These are phyloP conservation scores for Calonectria pseudoturangicola DNA, from an alignment of 2,329 filamentous ascomycete genomes.

Conservation along the genomic window DNA sequence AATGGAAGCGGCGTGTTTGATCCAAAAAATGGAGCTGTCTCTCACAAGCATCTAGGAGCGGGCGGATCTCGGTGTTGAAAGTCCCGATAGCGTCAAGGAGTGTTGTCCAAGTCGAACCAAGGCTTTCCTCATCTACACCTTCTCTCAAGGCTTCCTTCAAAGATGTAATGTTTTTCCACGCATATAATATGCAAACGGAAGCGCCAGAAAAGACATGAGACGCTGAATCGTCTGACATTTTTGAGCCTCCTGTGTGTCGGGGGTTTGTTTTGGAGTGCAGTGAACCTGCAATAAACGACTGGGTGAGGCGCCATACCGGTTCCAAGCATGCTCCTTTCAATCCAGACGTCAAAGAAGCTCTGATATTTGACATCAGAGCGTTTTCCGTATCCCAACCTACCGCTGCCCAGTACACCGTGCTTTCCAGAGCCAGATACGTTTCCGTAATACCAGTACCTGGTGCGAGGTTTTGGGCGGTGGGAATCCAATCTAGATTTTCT, in stretches of 20 bases:
- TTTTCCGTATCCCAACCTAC: constrained; percentile 64
- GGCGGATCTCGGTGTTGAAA: constrained; percentile 51
- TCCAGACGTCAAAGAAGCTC: constrained; percentile 62
- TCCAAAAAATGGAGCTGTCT: constrained; percentile 57
- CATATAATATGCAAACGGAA: constrained; percentile 56
- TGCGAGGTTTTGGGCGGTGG: constrained; percentile 53
- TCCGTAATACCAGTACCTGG: constrained; percentile 54
- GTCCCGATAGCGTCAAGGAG: constrained; percentile 52
- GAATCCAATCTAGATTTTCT: constrained; percentile 56
- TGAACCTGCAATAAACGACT: constrained; percentile 53
- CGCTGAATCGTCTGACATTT: constrained; percentile 58
- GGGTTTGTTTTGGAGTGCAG: constrained; percentile 53
- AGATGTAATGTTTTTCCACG: constrained; percentile 57
- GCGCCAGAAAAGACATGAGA: constrained; percentile 56
- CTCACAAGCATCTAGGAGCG: constrained; percentile 56
- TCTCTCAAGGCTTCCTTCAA: constrained; percentile 59
- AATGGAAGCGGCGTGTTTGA: constrained; percentile 55
- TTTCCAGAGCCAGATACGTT: constrained; percentile 58
- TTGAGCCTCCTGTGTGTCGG: constrained; percentile 52
- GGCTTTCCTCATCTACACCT: constrained; percentile 56
- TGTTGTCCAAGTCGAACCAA: constrained; percentile 51
- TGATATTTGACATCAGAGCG: constrained; percentile 63
- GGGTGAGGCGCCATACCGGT: constrained; percentile 55
- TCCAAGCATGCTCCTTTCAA: constrained; percentile 58
- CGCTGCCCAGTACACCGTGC: constrained; percentile 64